Conservation (phyloP, 2,329 filamentous ascomycete genomes). For the Sporothrix sp. region DNA sequence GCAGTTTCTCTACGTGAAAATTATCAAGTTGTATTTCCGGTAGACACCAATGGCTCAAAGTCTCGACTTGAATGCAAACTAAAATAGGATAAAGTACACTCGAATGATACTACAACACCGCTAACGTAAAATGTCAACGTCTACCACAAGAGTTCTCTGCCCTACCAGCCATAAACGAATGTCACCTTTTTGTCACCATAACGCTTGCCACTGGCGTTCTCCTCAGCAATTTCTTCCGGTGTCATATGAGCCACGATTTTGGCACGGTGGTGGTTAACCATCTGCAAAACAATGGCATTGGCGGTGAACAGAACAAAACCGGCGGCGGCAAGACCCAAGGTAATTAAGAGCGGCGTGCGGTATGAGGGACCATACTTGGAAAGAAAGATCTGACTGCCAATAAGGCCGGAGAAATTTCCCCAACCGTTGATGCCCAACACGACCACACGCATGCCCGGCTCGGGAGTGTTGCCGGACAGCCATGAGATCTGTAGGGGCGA, state of each 20-base stretch:
- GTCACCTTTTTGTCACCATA: conserved; percentile 13
- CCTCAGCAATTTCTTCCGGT: conserved; percentile 9
- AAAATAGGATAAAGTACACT: no score
- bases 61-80: no score
- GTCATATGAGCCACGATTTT: conserved; percentile 10
- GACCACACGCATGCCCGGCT: conserved; percentile 9
- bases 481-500: conserved; percentile 11
- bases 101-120: no score
- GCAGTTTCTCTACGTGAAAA: no score
- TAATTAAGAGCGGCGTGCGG: conserved; percentile 7
- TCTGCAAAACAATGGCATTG: conserved; percentile 6
- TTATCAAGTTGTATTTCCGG: no score
- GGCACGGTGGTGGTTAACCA: conserved; percentile 7
- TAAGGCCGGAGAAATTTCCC: conserved; percentile 11
- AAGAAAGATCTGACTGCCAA: conserved; percentile 8
- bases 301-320: not conserved
- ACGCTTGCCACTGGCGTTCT: conserved; percentile 4
- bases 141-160: no score
- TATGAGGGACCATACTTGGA: conserved; percentile 9
- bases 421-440: conserved; percentile 9
- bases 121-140: no score
- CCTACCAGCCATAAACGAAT: conserved; percentile 11
- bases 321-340: conserved; percentile 2
- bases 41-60: no score
- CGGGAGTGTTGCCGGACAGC: conserved; percentile 12